Base-by-base conservation (phyloP, 2,329 filamentous ascomycete genomes). In the Metarhizium album region DNA sequence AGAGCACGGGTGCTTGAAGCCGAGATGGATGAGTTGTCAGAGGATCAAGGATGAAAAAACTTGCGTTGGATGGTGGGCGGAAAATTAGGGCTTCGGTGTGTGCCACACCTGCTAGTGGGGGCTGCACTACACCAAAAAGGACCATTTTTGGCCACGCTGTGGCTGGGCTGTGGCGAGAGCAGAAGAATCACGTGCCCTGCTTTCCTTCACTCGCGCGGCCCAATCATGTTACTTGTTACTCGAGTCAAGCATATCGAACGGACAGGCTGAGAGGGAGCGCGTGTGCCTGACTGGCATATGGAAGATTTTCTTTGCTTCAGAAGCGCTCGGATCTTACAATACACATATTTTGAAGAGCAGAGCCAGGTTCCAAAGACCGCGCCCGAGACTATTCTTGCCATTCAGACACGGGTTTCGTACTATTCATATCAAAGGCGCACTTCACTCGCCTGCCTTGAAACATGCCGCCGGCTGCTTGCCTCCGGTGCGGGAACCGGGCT, bases 381-480 rank as follows among this genome's bases (percentile, higher is more conserved):
- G 20, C n/a, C 37, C 16, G 4, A 40, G 16, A 40, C 6, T 38
- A 8, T 40, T 20, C 11, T 24, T 24, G 7, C 14, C 20, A 5
- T 23, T 13, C 6, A 9, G 18, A 23, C n/a, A 46, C 8, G 6
- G 22, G 6, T 6, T 46, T 46, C 31, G 11, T 27, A 16, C 14
- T 9, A 29, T 5, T 18, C 22, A 5, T 42, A 18, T 11, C 5
- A 5, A 20, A 22, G 20, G 29, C 22, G n/a, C 35, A 13, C 35
- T 14, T n/a, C 11, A n/a, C 8, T 40, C 22, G 42, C 23, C 35
- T 35, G 18, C 22, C 29, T 16, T 14, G 14, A 42, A 60, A 29
- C 27, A 95, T 96, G 91, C 76, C 90, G 7, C 88, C 90, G 22
- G 76, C 79, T 20, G 71, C 78, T 22, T 98, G 93, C 66, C 81